Percentiles rank a stretch among this genome's conserved stretches.
phyloP scores from a whole-genome alignment of 106 monocot genomes.

The Acorus calamus region DNA sequence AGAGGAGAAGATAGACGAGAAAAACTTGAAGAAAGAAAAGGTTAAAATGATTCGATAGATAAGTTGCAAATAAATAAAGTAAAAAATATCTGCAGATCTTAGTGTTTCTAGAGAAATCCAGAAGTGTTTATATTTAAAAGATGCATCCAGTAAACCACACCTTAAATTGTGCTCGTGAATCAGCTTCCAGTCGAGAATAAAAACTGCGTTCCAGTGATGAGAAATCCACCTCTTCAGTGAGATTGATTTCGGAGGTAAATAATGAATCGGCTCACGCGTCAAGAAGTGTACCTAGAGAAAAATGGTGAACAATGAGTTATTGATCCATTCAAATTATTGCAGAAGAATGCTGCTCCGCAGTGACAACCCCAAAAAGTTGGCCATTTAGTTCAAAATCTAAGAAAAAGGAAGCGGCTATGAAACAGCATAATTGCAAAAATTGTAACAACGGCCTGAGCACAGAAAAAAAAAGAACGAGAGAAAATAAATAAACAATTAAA shows the following conservation, averaged over 20 bases:
- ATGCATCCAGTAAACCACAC: slow-evolving; percentile 9
- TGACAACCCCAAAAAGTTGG: too few relatives aligned
- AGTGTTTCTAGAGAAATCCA: neutral
- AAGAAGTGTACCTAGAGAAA: slow-evolving; percentile 40
- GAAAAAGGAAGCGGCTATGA: too few relatives aligned
- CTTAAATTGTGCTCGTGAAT: slow-evolving; percentile 79
- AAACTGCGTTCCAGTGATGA: slow-evolving; percentile 56
- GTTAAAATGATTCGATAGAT: too few relatives aligned
- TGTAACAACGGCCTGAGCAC: too few relatives aligned
- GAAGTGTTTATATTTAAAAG: neutral
- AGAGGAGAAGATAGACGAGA: too few relatives aligned
- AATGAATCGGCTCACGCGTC: slow-evolving; percentile 89
- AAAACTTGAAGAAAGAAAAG: too few relatives aligned
- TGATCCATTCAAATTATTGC: neutral
- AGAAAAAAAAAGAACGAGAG: too few relatives aligned
- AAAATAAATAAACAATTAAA: too few relatives aligned
- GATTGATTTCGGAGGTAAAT: slow-evolving; percentile 65
- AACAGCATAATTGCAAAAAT: too few relatives aligned
- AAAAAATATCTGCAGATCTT: neutral
- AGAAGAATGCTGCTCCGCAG: too few relatives aligned
- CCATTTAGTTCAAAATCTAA: too few relatives aligned
- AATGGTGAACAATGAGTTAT: neutral
- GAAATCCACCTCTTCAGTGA: slow-evolving; percentile 74
- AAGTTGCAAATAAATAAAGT: too few relatives aligned
- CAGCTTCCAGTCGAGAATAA: slow-evolving; percentile 68